Evolutionary conservation across 2,329 filamentous ascomycete genomes (phyloP).

Genomic region (Xylaria sp.): DNA sequence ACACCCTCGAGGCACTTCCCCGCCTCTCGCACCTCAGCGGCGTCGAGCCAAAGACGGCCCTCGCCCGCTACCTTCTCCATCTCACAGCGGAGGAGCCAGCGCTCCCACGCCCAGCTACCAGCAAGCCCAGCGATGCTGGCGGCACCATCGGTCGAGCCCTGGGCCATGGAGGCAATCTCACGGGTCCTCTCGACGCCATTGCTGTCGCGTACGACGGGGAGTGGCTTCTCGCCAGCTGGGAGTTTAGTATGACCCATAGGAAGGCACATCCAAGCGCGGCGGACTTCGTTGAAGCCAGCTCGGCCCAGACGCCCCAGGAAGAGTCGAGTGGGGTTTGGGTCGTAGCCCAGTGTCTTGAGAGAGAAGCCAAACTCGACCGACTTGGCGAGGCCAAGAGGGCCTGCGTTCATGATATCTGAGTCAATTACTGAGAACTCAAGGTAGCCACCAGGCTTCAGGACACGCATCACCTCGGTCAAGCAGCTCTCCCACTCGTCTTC

Average conservation of each 20-base stretch:
- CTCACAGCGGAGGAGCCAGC: constrained; percentile 90
- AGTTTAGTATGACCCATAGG: constrained; percentile 75
- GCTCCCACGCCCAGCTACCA: constrained; percentile 93
- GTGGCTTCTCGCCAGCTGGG: constrained; percentile 53
- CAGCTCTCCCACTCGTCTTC: constrained; percentile 90
- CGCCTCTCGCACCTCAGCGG: constrained; percentile 64
- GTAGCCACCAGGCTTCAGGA: constrained; percentile 92
- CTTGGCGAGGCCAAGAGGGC: constrained; percentile 81
- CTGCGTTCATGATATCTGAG: constrained; percentile 87
- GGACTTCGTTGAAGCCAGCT: constrained; percentile 82
- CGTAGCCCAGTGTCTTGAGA: constrained; percentile 89
- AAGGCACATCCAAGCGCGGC: constrained; percentile 88
- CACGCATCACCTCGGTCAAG: constrained; percentile 85
- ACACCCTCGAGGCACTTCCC: constrained; percentile 70
- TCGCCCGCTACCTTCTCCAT: constrained; percentile 82
- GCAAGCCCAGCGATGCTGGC: constrained; percentile 83
- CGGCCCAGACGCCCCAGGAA: constrained; percentile 80
- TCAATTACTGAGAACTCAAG: constrained; percentile 92
- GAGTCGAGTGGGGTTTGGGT: constrained; percentile 82
- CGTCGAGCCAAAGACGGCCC: constrained; percentile 64
- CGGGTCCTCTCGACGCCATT: constrained; percentile 57
- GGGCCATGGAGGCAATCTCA: constrained; percentile 70
- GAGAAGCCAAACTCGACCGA: constrained; percentile 93
- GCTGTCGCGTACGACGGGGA: constrained; percentile 48
- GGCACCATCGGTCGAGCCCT: constrained; percentile 76